These are phyloP conservation scores for Jackrogersella minutella DNA, from an alignment of 495 filamentous ascomycete species.

Conservation along the genomic window DNA sequence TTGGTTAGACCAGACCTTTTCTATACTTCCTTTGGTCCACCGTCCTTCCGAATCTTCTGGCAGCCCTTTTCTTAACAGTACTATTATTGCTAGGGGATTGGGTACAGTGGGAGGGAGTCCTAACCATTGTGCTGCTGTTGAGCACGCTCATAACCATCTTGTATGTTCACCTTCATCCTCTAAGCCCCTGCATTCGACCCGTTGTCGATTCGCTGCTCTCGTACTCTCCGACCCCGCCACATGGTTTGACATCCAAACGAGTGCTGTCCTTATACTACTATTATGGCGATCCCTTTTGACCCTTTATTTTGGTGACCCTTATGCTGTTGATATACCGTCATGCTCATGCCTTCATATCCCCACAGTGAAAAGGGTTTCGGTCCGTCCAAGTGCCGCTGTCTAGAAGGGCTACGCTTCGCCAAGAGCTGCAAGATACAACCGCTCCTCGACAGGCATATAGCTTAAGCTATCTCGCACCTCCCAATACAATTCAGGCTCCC, in stretches of 20 bases:
- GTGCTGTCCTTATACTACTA: constrained; percentile 52
- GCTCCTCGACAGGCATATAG: constrained; percentile 50
- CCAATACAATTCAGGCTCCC: constrained; percentile 36
- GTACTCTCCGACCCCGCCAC: constrained; percentile 51
- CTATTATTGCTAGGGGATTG: constrained; percentile 37
- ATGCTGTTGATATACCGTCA: constrained; percentile 55
- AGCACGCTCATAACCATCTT: constrained; percentile 33
- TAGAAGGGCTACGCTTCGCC: constrained; percentile 46
- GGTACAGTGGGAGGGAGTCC: constrained; percentile 31
- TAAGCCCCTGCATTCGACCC: constrained; percentile 36
- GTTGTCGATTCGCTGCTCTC: constrained; percentile 36
- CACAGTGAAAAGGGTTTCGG: constrained; percentile 54
- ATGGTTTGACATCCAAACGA: constrained; percentile 41
- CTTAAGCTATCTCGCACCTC: constrained; percentile 48
- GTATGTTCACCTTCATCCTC: constrained; percentile 42
- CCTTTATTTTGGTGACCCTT: constrained; percentile 51
- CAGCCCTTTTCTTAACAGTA: constrained; percentile 37
- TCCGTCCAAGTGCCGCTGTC: constrained; percentile 56
- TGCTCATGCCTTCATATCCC: constrained; percentile 56
- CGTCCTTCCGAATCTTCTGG: constrained; percentile 44
- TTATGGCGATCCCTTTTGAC: constrained; percentile 52
- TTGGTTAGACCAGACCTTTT: constrained; percentile 46
- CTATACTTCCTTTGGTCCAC: constrained; percentile 48
- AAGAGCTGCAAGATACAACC: constrained; percentile 54
- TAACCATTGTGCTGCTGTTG: constrained; percentile 33